Evolutionary conservation across 1,284 basidiomycete genomes (phyloP), one percentile per base, ranked within the genome.

Genomic region (Leccinum subatratum): DNA sequence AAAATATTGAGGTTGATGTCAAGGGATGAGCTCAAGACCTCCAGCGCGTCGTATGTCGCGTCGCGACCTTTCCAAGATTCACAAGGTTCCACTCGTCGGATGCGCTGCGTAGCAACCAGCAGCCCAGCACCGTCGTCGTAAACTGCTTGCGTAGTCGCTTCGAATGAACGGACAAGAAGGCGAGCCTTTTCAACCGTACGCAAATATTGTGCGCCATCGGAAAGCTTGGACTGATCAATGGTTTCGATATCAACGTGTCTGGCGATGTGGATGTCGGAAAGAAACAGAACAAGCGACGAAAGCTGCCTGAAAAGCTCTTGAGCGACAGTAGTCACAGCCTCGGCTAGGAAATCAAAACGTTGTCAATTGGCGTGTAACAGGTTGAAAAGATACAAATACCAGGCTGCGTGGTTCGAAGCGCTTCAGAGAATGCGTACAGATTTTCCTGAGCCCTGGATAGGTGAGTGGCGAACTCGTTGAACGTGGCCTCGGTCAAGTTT

Each of bases 191-290:
- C 78, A 3, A 86, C 81, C 51, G 78, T 79, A 63, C 79, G 77
- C 67, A 80, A 69, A 67, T 85, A 85, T 34, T 76, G 76, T 48
- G 73, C 70, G 4, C 76, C 78, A 12, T 77, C 70, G 16, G 66
- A 56, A 5, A 76, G 75, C 25, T 69, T 72, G 6, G 78, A 73
- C 5, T 79, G 72, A 22, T 77, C 75, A 48, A 81, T 75, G 8
- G 83, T 81, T 63, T 87, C 84, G 34, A 86, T 76, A 61, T 85
- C 83, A 22, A 85, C 79, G 64, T 83, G 80, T 48, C 79, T 78
- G 18, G 85, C 83, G 16, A 88, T 73, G 68, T 86, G 82, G 62
- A 87, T 77, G 66, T 83, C 82, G 32, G 81, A 79, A 22, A 84
- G 74, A 54, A 79, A 77, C 4, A 73, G 72, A n/a, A 87, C 73